Evolutionary conservation across 192 early-diverging fungal species (phyloP).

Genomic region (Chytriomyces confervae): DNA sequence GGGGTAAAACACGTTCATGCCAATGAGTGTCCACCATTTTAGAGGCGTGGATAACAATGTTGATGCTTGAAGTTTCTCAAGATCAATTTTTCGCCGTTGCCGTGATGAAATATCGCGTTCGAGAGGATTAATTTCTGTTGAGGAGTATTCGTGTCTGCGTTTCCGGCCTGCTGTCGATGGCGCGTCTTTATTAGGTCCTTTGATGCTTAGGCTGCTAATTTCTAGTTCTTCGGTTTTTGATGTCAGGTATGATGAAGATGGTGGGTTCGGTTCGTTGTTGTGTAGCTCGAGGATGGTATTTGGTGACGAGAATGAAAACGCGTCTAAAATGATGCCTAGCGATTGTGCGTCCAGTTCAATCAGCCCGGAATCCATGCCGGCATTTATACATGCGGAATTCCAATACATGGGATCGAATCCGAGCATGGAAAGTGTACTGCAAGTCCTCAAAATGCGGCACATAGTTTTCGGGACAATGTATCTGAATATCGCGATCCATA

Average conservation of each 20-base stretch:
- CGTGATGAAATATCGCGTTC: not conserved
- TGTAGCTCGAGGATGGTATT: not conserved
- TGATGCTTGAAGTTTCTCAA: not conserved
- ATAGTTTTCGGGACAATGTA: slow-evolving; percentile 16
- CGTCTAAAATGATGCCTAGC: not conserved
- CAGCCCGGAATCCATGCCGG: slow-evolving; percentile 18
- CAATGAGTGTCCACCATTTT: slow-evolving; percentile 9
- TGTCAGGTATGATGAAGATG: not conserved
- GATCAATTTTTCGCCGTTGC: slow-evolving; percentile 12
- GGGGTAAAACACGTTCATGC: not conserved
- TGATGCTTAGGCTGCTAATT: not conserved
- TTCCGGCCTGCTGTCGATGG: not conserved
- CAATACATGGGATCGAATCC: slow-evolving; percentile 33
- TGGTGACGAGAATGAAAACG: slow-evolving; percentile 7
- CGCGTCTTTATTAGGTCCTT: not conserved
- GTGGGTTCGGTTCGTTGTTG: not conserved
- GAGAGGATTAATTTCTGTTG: not conserved
- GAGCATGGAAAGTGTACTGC: not conserved
- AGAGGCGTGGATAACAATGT: not conserved
- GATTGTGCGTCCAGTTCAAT: not conserved
- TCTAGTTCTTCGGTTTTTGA: not conserved
- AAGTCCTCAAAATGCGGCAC: not conserved
- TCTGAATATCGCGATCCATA: slow-evolving; percentile 19
- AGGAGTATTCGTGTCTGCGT: not conserved
- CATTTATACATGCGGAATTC: slow-evolving; percentile 7